Evolutionary conservation across 2,329 filamentous ascomycete genomes (phyloP).

Genomic region (Colletotrichum sp.): DNA sequence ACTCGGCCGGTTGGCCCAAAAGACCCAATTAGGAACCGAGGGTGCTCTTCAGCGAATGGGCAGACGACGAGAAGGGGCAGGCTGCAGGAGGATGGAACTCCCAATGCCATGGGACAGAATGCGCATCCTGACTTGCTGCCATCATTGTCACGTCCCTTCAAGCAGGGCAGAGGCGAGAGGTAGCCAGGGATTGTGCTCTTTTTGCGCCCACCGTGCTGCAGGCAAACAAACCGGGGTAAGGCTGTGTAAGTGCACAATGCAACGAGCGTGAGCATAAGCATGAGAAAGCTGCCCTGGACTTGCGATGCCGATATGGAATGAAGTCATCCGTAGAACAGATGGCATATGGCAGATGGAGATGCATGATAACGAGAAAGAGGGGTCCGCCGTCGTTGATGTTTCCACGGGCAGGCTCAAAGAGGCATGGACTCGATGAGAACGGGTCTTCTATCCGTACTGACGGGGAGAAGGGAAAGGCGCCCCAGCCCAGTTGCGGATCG

Average conservation of each 20-base stretch:
- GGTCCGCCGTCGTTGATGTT: not conserved
- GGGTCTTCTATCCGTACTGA: not conserved
- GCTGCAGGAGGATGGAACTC: conserved; percentile 1
- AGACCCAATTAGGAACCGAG: not conserved
- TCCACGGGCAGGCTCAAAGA: not conserved
- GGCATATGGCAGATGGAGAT: not conserved
- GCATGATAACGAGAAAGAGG: conserved; percentile 1
- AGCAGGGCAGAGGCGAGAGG: not conserved
- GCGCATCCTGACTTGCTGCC: not conserved
- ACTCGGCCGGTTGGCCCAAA: conserved; percentile 12
- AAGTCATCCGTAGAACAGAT: not conserved
- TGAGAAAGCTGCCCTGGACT: not conserved
- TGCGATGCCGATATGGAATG: not conserved
- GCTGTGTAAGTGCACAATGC: not conserved
- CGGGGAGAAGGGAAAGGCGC: not conserved
- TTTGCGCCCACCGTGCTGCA: not conserved
- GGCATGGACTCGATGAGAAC: not conserved
- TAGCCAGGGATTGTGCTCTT: not conserved
- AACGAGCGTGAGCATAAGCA: not conserved
- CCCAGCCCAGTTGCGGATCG: not conserved
- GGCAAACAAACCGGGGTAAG: not conserved
- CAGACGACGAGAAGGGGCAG: not conserved
- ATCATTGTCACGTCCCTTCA: not conserved
- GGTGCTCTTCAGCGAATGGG: conserved; percentile 4
- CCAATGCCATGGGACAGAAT: not conserved